A percentile compares a stretch with the other conserved stretches of the same genome.
Conservation (phyloP, 306 rosid species). For the Acacia crassicarpa region DNA sequence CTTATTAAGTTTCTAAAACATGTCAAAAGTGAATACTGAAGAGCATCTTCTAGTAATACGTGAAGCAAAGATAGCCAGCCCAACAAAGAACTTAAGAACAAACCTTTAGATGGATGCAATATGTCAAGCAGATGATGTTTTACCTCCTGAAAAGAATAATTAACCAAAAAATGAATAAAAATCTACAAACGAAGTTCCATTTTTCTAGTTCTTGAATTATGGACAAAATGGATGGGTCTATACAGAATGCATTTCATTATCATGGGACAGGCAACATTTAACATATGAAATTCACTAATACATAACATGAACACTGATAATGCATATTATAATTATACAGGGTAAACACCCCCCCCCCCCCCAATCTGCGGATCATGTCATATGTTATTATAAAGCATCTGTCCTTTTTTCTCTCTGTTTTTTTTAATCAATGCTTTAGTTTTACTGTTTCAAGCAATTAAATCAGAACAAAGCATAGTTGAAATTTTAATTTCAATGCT, state of each 20-base stretch:
- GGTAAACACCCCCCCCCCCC: neutral
- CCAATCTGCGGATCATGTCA: neutral
- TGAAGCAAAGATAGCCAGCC: conserved; percentile 17
- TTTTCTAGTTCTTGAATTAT: neutral
- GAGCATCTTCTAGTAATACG: conserved; percentile 18
- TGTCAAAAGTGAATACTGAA: neutral
- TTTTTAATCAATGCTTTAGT: neutral
- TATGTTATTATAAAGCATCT: neutral
- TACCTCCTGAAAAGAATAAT: conserved; percentile 63
- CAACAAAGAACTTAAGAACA: conserved; percentile 45
- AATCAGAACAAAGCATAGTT: neutral
- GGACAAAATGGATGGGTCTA: neutral
- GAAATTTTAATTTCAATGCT: neutral
- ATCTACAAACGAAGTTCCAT: conserved; percentile 3
- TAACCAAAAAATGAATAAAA: conserved; percentile 10
- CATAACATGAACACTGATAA: neutral
- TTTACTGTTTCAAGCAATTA: conserved; percentile 5
- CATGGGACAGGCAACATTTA: neutral
- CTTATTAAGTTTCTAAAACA: neutral
- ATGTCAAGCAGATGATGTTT: conserved; percentile 83
- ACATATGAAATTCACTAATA: neutral
- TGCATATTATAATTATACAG: neutral
- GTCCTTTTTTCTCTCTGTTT: neutral
- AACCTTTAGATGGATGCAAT: conserved; percentile 78
- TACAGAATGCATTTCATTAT: neutral